Conservation (phyloP, 345 rosid species). For the Laguncularia racemosa region DNA sequence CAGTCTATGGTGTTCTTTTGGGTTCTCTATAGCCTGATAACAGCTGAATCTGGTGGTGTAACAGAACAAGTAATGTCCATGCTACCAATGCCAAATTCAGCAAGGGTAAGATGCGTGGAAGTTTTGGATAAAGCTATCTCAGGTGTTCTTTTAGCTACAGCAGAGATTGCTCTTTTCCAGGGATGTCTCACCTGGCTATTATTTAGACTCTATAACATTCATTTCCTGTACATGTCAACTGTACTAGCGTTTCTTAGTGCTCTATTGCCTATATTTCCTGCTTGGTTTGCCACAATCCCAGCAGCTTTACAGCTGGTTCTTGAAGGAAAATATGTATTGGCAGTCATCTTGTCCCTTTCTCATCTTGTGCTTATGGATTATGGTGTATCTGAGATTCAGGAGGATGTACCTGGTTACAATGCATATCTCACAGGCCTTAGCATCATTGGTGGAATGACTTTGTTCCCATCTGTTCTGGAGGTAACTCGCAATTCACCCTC, state of each 20-base stretch:
- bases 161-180: conserved; percentile 83
- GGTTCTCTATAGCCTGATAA: conserved; percentile 76
- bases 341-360: conserved; percentile 46
- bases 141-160: conserved; percentile 89
- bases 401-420: conserved; percentile 82
- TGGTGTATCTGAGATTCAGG: conserved; percentile 81
- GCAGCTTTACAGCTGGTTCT: conserved; percentile 63
- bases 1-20: conserved; percentile 79
- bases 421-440: conserved; percentile 86
- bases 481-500: conserved; percentile 22
- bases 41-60: conserved; percentile 93
- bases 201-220: conserved; percentile 72
- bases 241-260: conserved; percentile 74
- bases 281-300: conserved; percentile 88
- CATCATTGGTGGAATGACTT: conserved; percentile 92
- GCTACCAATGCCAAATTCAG: conserved; percentile 65
- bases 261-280: conserved; percentile 70
- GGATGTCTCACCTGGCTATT: conserved; percentile 96
- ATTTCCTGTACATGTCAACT: conserved; percentile 82
- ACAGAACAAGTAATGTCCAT: conserved; percentile 84
- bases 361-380: conserved; percentile 81
- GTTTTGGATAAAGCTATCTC: conserved; percentile 84
- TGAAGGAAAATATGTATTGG: conserved; percentile 66
- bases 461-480: conserved; percentile 93
- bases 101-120: conserved; percentile 67